A percentile compares a stretch with the other conserved stretches of the same genome.
Conservation (phyloP, 192 early-diverging fungal genomes). For the Umbelopsis sp. region DNA sequence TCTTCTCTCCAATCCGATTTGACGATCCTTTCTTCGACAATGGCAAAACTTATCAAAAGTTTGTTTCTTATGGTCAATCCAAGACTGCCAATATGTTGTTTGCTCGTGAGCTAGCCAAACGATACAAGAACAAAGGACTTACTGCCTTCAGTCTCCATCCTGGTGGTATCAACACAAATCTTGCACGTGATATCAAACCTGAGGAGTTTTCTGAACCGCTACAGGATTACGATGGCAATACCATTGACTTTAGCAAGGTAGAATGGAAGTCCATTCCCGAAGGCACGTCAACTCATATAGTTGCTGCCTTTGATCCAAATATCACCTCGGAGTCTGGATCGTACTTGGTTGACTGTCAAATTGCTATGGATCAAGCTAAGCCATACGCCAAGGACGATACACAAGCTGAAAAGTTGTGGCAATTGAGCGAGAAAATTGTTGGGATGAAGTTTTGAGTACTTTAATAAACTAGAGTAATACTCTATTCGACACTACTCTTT, state of each 20-base stretch:
- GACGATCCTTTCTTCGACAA: slow-evolving; percentile 14
- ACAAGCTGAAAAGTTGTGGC: not conserved
- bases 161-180: not conserved
- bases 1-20: slow-evolving; percentile 3
- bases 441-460: not conserved
- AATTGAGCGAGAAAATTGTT: not conserved
- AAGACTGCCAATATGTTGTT: slow-evolving; percentile 19
- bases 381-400: not conserved
- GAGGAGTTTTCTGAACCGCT: no score
- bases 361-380: not conserved
- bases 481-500: no score
- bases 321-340: not conserved
- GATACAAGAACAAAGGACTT: not conserved
- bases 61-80: slow-evolving; percentile 19
- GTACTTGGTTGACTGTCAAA: not conserved
- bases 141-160: not conserved
- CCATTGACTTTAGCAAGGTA: not conserved
- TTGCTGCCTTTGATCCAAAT: not conserved
- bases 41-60: slow-evolving; percentile 2
- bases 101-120: not conserved
- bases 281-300: not conserved
- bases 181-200: not conserved
- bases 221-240: not conserved
- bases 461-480: no score
- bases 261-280: not conserved